Conservation (phyloP, 257 asterid genomes). For the Cynanchum wilfordii region DNA sequence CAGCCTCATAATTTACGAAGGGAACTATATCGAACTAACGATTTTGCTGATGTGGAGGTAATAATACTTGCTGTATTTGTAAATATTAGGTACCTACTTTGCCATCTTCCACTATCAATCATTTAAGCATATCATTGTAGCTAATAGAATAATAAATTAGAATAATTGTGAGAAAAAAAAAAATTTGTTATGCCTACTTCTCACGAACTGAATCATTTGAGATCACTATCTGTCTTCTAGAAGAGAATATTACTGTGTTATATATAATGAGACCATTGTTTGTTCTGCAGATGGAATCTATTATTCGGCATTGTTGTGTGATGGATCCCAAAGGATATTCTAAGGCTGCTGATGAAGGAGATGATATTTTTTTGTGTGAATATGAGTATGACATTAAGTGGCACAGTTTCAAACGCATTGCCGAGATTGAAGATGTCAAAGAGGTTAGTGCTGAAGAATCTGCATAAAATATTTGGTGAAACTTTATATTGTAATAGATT, state of each 20-base stretch:
- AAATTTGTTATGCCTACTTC: not conserved
- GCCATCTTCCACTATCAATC: conserved; percentile 12
- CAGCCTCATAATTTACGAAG: conserved; percentile 89
- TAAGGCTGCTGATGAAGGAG: conserved; percentile 69
- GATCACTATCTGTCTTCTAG: not conserved
- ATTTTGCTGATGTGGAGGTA: conserved; percentile 81
- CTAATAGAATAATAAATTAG: not conserved
- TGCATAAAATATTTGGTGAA: not conserved
- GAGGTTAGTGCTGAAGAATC: conserved; percentile 36
- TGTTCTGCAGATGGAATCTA: conserved; percentile 67
- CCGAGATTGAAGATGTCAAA: conserved; percentile 48
- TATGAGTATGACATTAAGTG: conserved; percentile 76
- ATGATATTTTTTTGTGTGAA: conserved; percentile 90
- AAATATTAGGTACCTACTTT: not conserved
- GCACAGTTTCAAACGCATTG: conserved; percentile 85
- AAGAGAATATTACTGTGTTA: not conserved
- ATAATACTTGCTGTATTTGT: conserved; percentile 16
- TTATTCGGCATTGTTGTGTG: conserved; percentile 73
- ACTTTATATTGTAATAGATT: conserved; percentile 10
- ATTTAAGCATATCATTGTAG: not conserved
- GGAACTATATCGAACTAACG: conserved; percentile 80
- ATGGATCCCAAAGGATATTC: conserved; percentile 67
- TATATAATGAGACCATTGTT: not conserved
- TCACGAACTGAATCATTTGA: not conserved
- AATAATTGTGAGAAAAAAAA: not conserved